Evolutionary conservation across 1,284 basidiomycete genomes (phyloP).

Genomic region (Bondarzewia mesenterica): DNA sequence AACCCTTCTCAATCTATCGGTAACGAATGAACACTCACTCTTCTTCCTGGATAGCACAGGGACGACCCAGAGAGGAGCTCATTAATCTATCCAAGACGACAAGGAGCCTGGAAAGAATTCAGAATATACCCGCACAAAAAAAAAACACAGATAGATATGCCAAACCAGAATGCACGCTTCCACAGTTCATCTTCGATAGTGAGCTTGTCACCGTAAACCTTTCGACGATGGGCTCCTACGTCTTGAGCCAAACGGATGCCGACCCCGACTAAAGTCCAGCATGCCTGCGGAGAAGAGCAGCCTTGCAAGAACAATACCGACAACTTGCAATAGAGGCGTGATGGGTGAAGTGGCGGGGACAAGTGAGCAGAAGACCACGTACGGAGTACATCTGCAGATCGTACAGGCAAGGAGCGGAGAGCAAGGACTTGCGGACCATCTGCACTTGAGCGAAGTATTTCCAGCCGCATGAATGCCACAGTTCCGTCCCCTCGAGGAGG

Average conservation of each 20-base stretch:
- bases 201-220: constrained; percentile 21
- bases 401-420: constrained; percentile 51
- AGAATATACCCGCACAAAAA: not conserved
- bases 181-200: constrained; percentile 42
- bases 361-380: constrained; percentile 7
- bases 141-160: not conserved
- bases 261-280: constrained; percentile 44
- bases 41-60: constrained; percentile 79
- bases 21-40: constrained; percentile 52
- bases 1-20: no score
- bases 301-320: constrained; percentile 32
- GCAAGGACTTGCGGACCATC: constrained; percentile 46
- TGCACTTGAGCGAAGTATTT: constrained; percentile 64
- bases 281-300: constrained; percentile 41
- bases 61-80: constrained; percentile 69
- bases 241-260: constrained; percentile 45
- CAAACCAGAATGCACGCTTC: constrained; percentile 70
- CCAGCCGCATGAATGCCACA: constrained; percentile 65
- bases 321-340: constrained; percentile 18
- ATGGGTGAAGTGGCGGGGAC: not conserved
- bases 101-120: constrained; percentile 39
- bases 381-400: constrained; percentile 59
- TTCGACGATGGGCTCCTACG: constrained; percentile 32
- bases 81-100: constrained; percentile 55
- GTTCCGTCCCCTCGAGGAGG: constrained; percentile 36